phyloP scores from a whole-genome alignment of 768 basidiomycete genomes.

The Dioszegia aurantiaca region DNA sequence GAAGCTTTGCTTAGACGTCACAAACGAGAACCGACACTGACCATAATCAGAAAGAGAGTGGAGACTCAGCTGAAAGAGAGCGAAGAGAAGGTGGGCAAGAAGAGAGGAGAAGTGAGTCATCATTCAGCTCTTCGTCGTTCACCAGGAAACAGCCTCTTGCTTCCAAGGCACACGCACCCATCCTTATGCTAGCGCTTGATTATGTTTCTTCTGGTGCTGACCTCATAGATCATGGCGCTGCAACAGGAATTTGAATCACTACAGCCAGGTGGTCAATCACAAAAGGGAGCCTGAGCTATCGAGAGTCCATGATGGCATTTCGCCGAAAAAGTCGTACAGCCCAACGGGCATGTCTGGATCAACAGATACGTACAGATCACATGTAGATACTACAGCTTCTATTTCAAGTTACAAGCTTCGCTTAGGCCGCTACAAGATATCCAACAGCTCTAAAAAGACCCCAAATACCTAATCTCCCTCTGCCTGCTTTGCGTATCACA shows the following conservation, averaged over 20 bases:
- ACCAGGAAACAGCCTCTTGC: too few species aligned
- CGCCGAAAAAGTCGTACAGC: too few species aligned
- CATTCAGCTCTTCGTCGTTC: not conserved
- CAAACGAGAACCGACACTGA: not conserved
- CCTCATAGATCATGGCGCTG: slow-evolving; percentile 34
- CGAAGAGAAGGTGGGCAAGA: slow-evolving; percentile 71
- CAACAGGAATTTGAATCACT: slow-evolving; percentile 40
- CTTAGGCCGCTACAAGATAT: too few species aligned
- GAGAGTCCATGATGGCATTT: too few species aligned
- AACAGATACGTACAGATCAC: too few species aligned
- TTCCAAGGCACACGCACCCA: too few species aligned
- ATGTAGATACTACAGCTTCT: too few species aligned
- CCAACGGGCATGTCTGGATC: too few species aligned
- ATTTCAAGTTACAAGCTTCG: too few species aligned
- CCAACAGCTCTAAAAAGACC: not conserved
- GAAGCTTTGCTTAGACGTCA: not conserved
- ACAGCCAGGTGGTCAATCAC: slow-evolving; percentile 18
- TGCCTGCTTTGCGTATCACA: too few species aligned
- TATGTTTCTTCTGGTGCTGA: slow-evolving; percentile 7
- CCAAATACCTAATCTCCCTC: not conserved
- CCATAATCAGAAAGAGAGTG: slow-evolving; percentile 63
- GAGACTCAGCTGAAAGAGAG: slow-evolving; percentile 78
- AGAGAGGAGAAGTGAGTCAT: slow-evolving; percentile 71
- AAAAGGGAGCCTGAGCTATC: not conserved
- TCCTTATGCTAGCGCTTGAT: too few species aligned